Percentiles rank a stretch among this genome's conserved stretches.
phyloP scores from a whole-genome alignment of 371 early-diverging fungal genomes.

The Mucor lusitanicus region DNA sequence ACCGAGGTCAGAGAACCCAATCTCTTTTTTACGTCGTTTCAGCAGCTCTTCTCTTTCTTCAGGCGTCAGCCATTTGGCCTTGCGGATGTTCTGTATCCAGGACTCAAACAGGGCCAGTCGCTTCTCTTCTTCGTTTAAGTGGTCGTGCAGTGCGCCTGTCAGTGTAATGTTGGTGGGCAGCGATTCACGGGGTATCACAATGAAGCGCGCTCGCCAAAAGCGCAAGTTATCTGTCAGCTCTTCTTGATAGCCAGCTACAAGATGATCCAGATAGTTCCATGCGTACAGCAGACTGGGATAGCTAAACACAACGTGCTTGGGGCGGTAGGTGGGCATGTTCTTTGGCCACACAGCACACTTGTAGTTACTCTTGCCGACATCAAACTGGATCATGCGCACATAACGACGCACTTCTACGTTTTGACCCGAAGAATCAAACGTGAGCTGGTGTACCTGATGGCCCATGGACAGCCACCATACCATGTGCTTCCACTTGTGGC shows the following conservation, averaged over 20 bases:
- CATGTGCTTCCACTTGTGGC: slow-evolving; percentile 44
- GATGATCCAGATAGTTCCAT: slow-evolving; percentile 93
- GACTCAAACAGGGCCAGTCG: slow-evolving; percentile 83
- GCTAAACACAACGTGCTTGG: slow-evolving; percentile 61
- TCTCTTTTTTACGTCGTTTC: slow-evolving; percentile 40
- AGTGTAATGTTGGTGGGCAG: slow-evolving; percentile 45
- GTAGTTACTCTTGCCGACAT: slow-evolving; percentile 67
- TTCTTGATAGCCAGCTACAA: slow-evolving; percentile 85
- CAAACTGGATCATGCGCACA: slow-evolving; percentile 68
- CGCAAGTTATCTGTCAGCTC: slow-evolving; percentile 78
- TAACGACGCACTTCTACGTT: slow-evolving; percentile 91
- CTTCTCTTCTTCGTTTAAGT: slow-evolving; percentile 89
- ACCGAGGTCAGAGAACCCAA: slow-evolving; percentile 41
- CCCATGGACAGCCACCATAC: slow-evolving; percentile 82
- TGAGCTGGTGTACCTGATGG: slow-evolving; percentile 80
- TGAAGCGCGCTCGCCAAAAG: slow-evolving; percentile 90
- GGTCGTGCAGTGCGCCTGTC: slow-evolving; percentile 40
- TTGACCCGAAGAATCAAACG: slow-evolving; percentile 69
- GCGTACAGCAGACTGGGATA: slow-evolving; percentile 83
- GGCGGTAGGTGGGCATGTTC: slow-evolving; percentile 59
- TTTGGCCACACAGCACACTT: slow-evolving; percentile 90
- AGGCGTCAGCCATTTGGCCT: slow-evolving; percentile 54
- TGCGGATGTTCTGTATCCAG: slow-evolving; percentile 79
- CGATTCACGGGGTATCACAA: slow-evolving; percentile 84
- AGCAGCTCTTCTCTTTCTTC: slow-evolving; percentile 53